Base-by-base conservation (phyloP, 108 stramenopile species). In the Epithemia pelagica region DNA sequence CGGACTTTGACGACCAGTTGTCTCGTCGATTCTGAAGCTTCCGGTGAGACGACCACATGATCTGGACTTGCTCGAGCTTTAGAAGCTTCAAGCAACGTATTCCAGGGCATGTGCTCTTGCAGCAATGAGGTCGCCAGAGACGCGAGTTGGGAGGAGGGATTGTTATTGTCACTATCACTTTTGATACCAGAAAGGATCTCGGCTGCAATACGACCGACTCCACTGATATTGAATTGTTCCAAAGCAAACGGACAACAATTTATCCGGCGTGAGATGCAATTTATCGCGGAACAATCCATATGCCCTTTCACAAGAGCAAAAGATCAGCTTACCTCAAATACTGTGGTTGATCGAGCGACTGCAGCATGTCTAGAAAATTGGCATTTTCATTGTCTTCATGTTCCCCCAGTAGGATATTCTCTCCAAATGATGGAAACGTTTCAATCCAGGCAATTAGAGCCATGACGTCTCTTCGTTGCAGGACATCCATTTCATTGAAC, bases 361-460 rank as follows among this genome's bases (percentile, higher is more conserved):
- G 37, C 15, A 46, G 37, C 37, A 46, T 46, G 37, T 46, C 37
- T 46, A 46, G 37, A 46, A 46, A 46, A 46, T 46, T 46, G 37
- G 37, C 37, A 46, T 46, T 46, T 5, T 46, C 37, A 46, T 46
- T 46, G 37, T 46, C 37, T 10, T 46, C 37, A 5, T 5, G 5
- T 46, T 46, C 37, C 37, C 37, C 37, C 37, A 46, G 15, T 5
- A 46, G 37, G 10, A 46, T 15, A 15, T 46, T 15, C 15, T 46
- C 37, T 46, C 37, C 72, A 52, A 77, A 32, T 30, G 62, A 55
- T 7, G 73, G 65, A 66, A 82, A 82, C 30, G 76, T 77, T 24
- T 70, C 29, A 26, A 82, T 27, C 81, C 81, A 82, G 22, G 32
- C 71, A 3, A 58, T 37, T 25, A 82, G 69, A 2, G 76, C 73